Evolutionary conservation across 768 basidiomycete species (phyloP), one percentile per base, ranked within the genome.

Genomic region (Kwoniella heveanensis): DNA sequence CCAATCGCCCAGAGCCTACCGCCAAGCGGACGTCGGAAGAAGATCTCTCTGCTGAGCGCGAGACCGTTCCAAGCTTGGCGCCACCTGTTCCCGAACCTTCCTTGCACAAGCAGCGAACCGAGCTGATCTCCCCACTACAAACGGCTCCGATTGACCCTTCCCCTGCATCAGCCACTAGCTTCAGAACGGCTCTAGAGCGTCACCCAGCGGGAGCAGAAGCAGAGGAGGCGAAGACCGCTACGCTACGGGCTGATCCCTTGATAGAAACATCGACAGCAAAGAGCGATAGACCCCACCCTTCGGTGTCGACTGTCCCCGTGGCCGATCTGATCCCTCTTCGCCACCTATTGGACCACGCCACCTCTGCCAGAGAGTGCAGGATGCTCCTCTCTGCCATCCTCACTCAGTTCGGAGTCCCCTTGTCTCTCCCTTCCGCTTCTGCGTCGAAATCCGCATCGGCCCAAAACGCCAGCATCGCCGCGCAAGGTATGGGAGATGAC

Each of bases 311-410:
- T 10, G 51, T 51, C 8, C 47, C 57, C 15, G 76, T 81, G 29
- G 82, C 87, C 4, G 67, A 74, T 60, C 84, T 87, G 25, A 81
- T 83, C 12, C 88, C 91, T 54, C 85, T 95, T 81, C 87, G 89
- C 30, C 83, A 83, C 21, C 82, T 90, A 60, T 79, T 94, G 19
- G 79, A 84, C 9, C 85, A 81, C 54, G 91, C 92, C 15, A 88
- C 88, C 1, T 86, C 84, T 47, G 89, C 85, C 50, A 87, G 88
- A 64, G 92, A 95, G 81, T 92, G 91, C 75, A 89, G 90, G 54
- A 82, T 93, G 47, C 86, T 94, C 60, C 83, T 92, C 27, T 88
- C 91, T 66, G 89, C 91, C 83, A 89, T 90, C 81, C 82, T 95
- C 62, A 83, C 86, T 13, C 86, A 86, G 67, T 83, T 84, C 56